These are phyloP conservation scores for Terfezia boudieri DNA, from an alignment of 495 filamentous ascomycete genomes.

Conservation along the genomic window DNA sequence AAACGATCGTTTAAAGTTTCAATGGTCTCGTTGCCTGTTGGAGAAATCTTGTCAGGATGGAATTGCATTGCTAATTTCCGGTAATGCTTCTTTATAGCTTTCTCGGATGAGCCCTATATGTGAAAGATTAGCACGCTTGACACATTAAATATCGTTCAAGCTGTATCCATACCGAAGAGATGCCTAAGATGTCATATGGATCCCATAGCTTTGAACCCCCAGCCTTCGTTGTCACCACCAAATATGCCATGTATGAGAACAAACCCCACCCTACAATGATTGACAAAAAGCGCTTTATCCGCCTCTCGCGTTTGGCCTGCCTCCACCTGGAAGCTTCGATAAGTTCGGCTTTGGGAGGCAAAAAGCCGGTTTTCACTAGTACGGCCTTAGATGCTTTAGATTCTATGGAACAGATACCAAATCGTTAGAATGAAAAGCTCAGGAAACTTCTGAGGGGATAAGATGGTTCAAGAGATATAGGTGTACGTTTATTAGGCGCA, in stretches of 20 bases:
- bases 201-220: conserved; percentile 54
- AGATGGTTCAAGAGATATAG: conserved; percentile 25
- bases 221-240: conserved; percentile 43
- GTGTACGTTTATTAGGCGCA: conserved; percentile 12
- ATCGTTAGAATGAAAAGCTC: too few species aligned
- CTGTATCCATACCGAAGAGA: conserved; percentile 43
- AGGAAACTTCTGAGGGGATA: conserved; percentile 20
- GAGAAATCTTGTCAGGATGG: conserved; percentile 78
- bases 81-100: conserved; percentile 74
- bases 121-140: neutral
- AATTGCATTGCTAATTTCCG: conserved; percentile 61
- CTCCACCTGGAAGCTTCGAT: conserved; percentile 68
- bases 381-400: conserved; percentile 22
- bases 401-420: conserved; percentile 43
- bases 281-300: conserved; percentile 63
- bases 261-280: conserved; percentile 55
- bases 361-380: conserved; percentile 40
- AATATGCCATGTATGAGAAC: conserved; percentile 81
- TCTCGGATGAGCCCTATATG: conserved; percentile 29
- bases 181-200: conserved; percentile 77
- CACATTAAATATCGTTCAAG: too few species aligned
- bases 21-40: conserved; percentile 67
- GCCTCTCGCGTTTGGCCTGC: conserved; percentile 73
- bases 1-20: conserved; percentile 69
- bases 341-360: conserved; percentile 58